These are phyloP conservation scores for Coemansia sp. DNA, from an alignment of 192 early-diverging fungal genomes.

Conservation along the genomic window DNA sequence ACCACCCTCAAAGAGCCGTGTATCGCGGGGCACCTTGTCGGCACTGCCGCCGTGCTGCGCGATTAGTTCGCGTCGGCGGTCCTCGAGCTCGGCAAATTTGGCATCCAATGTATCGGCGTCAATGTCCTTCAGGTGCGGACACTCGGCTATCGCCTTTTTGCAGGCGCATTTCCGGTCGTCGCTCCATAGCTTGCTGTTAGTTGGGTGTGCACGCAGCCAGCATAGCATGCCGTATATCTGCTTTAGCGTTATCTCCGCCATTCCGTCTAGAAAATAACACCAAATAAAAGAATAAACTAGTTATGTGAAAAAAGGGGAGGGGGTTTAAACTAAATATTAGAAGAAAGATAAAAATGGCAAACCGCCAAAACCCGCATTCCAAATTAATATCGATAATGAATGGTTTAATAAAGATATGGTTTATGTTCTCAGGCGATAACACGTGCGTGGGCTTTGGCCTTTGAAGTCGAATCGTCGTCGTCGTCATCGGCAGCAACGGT, in stretches of 20 bases:
- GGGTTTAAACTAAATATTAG: too few relatives aligned
- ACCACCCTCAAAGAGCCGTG: conserved; percentile 26
- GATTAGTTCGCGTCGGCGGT: conserved; percentile 7
- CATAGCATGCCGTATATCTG: conserved; percentile 45
- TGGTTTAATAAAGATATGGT: background rate
- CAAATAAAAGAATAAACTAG: background rate
- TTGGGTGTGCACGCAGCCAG: conserved; percentile 26
- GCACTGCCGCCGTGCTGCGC: conserved; percentile 8
- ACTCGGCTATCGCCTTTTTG: conserved; percentile 15
- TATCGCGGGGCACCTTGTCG: conserved; percentile 20
- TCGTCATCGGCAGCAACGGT: background rate
- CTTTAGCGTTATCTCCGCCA: conserved; percentile 3
- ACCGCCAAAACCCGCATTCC: too few relatives aligned
- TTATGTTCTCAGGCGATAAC: background rate
- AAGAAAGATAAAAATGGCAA: too few relatives aligned
- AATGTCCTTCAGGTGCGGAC: conserved; percentile 23
- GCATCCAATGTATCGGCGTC: conserved; percentile 8
- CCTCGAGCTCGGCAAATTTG: conserved; percentile 17
- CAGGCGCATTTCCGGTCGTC: conserved; percentile 21
- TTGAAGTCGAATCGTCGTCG: background rate
- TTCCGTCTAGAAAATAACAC: background rate
- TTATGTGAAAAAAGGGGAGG: background rate
- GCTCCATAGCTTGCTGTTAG: conserved; percentile 27
- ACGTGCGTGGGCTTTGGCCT: background rate
- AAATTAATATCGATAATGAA: too few relatives aligned